Base-by-base conservation (phyloP, 2,329 filamentous ascomycete genomes). In the Paecilomyces variotii region DNA sequence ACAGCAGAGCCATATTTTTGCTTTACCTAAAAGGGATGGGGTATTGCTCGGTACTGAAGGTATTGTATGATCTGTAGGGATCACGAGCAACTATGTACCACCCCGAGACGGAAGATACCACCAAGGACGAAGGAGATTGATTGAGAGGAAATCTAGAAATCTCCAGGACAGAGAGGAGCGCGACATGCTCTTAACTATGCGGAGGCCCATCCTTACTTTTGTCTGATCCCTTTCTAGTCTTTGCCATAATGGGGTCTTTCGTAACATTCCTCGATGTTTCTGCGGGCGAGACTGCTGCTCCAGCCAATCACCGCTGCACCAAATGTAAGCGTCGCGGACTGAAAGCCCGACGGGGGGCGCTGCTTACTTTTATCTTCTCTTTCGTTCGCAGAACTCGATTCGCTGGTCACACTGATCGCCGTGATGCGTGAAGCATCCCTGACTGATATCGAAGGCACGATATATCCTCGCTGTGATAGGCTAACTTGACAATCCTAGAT, bases 1-100 rank as follows among this genome's bases (percentile, higher is more conserved):
- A 74, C 24, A 73, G 60, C n/a, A 75, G 63, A n/a, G 72, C 72
- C 72, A 75, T 75, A 27, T 35, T 65, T 45, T n/a, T 19, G 39
- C n/a, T 45, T 45, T 45, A 45, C 39, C 39, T n/a, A 45, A 45
- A n/a, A 19, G n/a, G 39, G 39, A 7, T 19, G 19, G 19, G 39
- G 39, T 9, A 14, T 24, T 45, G 39, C 39, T 45, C n/a, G 39
- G 7, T 24, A 19, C n/a, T 45, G 7, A 45, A 45, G 39, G 39
- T 45, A 45, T 45, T 45, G 35, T 19, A 45, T 45, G 39, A 45
- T 45, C n/a, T 19, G 39, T 19, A 2, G 9, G 4, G 19, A 45
- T 45, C 39, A 45, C 39, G 39, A 45, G 39, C 39, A 45, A 45
- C 12, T 45, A 24, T 45, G 14, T 24, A 45, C 39, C 39, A 45